These are phyloP conservation scores for Ceratocystis harringtonii DNA, from an alignment of 2,329 filamentous ascomycete species.

Conservation along the genomic window DNA sequence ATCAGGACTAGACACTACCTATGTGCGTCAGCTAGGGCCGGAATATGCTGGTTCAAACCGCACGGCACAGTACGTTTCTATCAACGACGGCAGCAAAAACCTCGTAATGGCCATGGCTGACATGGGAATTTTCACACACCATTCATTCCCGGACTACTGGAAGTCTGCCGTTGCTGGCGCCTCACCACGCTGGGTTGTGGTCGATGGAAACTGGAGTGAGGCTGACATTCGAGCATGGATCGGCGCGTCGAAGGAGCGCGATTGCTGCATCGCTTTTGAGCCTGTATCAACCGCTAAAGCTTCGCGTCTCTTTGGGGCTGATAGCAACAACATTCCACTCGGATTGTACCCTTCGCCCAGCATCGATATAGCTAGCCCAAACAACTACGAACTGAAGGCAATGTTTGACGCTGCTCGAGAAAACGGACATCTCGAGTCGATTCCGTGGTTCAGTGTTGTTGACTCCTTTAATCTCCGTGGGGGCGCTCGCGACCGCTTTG, in stretches of 20 bases:
- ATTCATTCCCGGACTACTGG: constrained; percentile 43
- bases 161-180: constrained; percentile 39
- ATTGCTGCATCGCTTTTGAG: constrained; percentile 60
- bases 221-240: constrained; percentile 54
- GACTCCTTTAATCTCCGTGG: constrained; percentile 62
- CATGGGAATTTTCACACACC: constrained; percentile 65
- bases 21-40: constrained; percentile 42
- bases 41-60: constrained; percentile 38
- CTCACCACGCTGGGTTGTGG: constrained; percentile 59
- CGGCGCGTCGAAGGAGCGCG: constrained; percentile 38
- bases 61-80: constrained; percentile 81
- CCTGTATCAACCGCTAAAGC: constrained; percentile 78
- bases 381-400: constrained; percentile 62
- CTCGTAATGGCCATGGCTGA: constrained; percentile 91
- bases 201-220: constrained; percentile 76
- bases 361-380: constrained; percentile 69
- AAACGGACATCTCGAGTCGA: constrained; percentile 50
- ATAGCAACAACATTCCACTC: constrained; percentile 26
- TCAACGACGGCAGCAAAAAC: constrained; percentile 73
- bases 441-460: constrained; percentile 65
- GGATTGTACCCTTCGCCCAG: constrained; percentile 44
- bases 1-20: constrained; percentile 48
- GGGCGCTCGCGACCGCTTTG: constrained; percentile 57
- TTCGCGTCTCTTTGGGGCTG: constrained; percentile 44
- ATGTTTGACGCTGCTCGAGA: constrained; percentile 60